Conservation (phyloP, 345 rosid species). For the Trapa incisa region DNA sequence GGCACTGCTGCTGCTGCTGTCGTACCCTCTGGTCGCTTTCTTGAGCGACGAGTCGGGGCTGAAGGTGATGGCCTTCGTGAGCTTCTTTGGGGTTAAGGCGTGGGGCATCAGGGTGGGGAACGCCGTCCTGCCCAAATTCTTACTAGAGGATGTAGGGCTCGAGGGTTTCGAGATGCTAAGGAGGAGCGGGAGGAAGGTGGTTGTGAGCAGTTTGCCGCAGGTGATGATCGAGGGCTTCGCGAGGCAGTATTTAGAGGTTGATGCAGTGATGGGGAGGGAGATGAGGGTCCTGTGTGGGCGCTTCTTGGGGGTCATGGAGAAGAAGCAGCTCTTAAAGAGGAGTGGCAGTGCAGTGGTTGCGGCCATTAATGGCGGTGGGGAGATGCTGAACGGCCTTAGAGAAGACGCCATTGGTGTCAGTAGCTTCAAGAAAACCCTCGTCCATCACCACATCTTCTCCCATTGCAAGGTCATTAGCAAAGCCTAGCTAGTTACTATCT, state of each 20-base stretch:
- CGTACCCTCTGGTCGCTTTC: conserved; percentile 39
- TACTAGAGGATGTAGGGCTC: conserved; percentile 50
- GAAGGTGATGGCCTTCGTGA: conserved; percentile 52
- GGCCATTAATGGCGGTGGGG: conserved; percentile 16
- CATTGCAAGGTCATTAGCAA: conserved; percentile 32
- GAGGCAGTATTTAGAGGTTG: conserved; percentile 51
- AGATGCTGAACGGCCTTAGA: conserved; percentile 3
- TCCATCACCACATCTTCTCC: conserved; percentile 29
- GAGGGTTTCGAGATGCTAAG: conserved; percentile 44
- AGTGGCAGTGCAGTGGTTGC: neutral
- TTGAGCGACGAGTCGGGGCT: conserved; percentile 38
- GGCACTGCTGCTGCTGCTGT: conserved; percentile 41
- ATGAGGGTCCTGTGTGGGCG: conserved; percentile 43
- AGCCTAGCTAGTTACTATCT: neutral
- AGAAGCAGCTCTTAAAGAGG: conserved; percentile 11
- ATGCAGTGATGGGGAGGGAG: conserved; percentile 50
- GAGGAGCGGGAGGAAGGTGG: conserved; percentile 35
- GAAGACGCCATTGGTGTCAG: conserved; percentile 33
- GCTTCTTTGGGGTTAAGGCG: conserved; percentile 48
- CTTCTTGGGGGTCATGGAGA: conserved; percentile 57
- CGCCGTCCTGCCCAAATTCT: conserved; percentile 56
- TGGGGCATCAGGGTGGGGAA: conserved; percentile 42
- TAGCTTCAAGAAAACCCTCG: conserved; percentile 27
- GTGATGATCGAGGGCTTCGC: conserved; percentile 68
- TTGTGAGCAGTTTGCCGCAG: conserved; percentile 44